phyloP scores from a whole-genome alignment of 2,329 filamentous ascomycete genomes.

The Oidium heveae region DNA sequence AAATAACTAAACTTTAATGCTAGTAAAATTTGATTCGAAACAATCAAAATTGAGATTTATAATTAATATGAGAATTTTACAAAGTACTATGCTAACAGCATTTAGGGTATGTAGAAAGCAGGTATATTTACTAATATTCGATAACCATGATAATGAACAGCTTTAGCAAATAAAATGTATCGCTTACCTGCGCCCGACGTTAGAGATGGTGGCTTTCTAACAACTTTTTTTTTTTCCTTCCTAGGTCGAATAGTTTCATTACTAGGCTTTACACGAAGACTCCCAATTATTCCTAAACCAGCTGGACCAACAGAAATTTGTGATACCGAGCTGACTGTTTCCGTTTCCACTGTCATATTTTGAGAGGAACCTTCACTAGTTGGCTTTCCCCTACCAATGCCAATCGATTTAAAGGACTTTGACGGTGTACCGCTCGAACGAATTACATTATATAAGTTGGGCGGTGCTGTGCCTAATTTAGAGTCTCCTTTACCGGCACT shows the following conservation, averaged over 20 bases:
- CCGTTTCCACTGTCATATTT: conserved; percentile 94
- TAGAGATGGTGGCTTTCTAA: conserved; percentile 49
- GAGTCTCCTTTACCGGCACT: conserved; percentile 29
- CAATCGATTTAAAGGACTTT: conserved; percentile 35
- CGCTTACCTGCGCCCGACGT: conserved; percentile 48
- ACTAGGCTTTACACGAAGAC: conserved; percentile 64
- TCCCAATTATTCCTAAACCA: conserved; percentile 38
- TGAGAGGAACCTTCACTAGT: conserved; percentile 46
- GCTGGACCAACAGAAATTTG: conserved; percentile 51
- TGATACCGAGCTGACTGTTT: conserved; percentile 77
- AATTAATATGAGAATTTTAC: no score
- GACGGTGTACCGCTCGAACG: conserved; percentile 26
- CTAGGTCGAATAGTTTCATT: conserved; percentile 88
- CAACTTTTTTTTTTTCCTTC: conserved; percentile 67
- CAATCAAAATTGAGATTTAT: no score
- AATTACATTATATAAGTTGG: neutral
- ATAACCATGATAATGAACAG: no score
- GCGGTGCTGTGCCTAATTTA: conserved; percentile 13
- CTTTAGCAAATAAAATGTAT: conserved; percentile 6
- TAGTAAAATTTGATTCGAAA: neutral
- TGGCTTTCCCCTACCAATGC: conserved; percentile 43
- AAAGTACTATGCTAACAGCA: no score
- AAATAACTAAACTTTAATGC: conserved; percentile 14
- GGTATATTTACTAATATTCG: no score
- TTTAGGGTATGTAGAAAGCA: no score